Base-by-base conservation (phyloP, 2,329 filamentous ascomycete species). In the Didymella pomorum region DNA sequence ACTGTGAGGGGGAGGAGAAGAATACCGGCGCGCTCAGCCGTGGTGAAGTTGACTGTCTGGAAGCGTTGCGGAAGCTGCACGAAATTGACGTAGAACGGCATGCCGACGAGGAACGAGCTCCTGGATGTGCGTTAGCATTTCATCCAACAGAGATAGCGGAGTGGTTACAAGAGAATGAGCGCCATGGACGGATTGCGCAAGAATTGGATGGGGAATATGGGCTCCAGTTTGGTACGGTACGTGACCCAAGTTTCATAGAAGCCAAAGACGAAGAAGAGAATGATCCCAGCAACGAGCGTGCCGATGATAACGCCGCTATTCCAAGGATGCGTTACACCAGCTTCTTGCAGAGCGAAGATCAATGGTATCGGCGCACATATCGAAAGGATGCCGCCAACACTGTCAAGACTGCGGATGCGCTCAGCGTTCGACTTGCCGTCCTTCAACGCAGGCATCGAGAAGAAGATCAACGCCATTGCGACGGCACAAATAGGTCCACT, bases 1-100 rank as follows among this genome's bases (percentile, higher is more conserved):
- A 73, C 54, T 1, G 71, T 70, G 16, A 68, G 55, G 2, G 73
- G 69, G 11, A 74, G 62, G 5, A 75, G 66, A 18, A 72, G 62
- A 4, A 74, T 72, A 3, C 71, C 72, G 2, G 73, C 66, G 23
- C 68, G 64, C 37, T 72, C 70, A 18, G 73, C 71, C 33, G 62
- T 70, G 6, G 63, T 71, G 33, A 70, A 65, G 26, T 75, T 74
- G 9, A 73, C 72, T 16, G 53, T 63, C 52, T 75, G 73, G 33
- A 74, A 75, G 49, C 72, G 73, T 49, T 74, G 71, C 0, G 72
- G 73, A 21, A 74, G 62, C 31, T 73, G 69, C 9, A 74, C 68
- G 46, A 74, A 69, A 8, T 67, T 60, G 20, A 66, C 65, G 25
- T 68, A 70, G 53, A 71, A 74, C 0, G 71, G 69, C 63, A 74